Evolutionary conservation across 192 early-diverging fungal species (phyloP).

Genomic region (Phycomyces blakesleeanus): DNA sequence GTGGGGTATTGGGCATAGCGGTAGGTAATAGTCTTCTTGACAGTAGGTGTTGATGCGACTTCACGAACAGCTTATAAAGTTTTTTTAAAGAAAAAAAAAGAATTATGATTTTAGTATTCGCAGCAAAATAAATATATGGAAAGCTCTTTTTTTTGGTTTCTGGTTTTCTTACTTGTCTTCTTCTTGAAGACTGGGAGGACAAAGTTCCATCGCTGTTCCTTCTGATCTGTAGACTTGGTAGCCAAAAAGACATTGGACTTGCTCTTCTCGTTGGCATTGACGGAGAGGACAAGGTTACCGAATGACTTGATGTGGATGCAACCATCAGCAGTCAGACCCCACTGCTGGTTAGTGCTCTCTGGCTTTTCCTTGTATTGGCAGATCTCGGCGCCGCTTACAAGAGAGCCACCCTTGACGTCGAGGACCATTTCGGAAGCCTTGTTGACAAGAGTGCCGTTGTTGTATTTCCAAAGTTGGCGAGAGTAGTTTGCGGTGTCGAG

Average conservation of each 20-base stretch:
- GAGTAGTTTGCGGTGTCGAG: conserved; percentile 24
- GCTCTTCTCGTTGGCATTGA: conserved; percentile 20
- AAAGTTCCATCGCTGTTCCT: conserved; percentile 32
- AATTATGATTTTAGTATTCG: no score
- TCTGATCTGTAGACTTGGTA: conserved; percentile 5
- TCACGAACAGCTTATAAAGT: neutral
- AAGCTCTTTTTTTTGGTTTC: neutral
- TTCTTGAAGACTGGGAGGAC: conserved; percentile 36
- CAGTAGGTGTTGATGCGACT: conserved; percentile 9
- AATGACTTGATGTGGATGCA: conserved; percentile 16
- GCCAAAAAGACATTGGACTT: conserved; percentile 14
- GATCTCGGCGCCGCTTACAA: conserved; percentile 12
- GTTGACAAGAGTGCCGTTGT: conserved; percentile 35
- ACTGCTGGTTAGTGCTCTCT: conserved; percentile 27
- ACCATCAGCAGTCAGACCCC: conserved; percentile 26
- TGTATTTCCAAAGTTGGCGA: conserved; percentile 37
- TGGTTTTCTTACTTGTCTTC: conserved; percentile 20
- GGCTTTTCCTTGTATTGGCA: conserved; percentile 26
- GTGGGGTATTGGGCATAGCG: conserved; percentile 28
- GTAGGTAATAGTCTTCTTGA: conserved; percentile 12
- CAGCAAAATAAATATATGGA: no score
- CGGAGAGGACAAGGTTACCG: conserved; percentile 17
- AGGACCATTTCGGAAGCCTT: conserved; percentile 35
- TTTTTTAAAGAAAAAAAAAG: no score
- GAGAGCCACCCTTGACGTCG: conserved; percentile 25